Evolutionary conservation across 2,329 filamentous ascomycete species (phyloP).

Genomic region (Cytospora leucostoma): DNA sequence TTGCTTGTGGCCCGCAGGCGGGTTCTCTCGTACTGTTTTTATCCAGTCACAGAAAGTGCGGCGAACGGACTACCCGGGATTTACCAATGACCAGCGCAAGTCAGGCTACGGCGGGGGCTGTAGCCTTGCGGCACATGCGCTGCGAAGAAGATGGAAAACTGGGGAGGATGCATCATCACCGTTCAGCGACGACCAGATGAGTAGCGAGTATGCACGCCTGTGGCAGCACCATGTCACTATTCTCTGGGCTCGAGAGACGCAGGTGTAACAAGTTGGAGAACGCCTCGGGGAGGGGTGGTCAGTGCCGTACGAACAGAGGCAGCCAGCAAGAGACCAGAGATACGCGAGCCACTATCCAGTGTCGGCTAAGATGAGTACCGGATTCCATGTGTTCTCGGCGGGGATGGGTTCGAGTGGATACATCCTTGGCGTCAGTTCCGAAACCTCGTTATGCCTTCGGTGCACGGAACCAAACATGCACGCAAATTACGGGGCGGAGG

Average conservation of each 20-base stretch:
- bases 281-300: neutral
- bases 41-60: neutral
- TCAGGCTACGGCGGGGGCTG: neutral
- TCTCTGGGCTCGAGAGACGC: neutral
- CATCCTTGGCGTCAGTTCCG: neutral
- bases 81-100: neutral
- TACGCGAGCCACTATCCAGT: neutral
- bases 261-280: neutral
- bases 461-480: slow-evolving; percentile 2
- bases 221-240: neutral
- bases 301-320: neutral
- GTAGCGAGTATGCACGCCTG: neutral
- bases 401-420: neutral
- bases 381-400: neutral
- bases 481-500: neutral
- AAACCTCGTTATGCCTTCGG: neutral
- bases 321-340: neutral
- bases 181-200: neutral
- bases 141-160: neutral
- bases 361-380: neutral
- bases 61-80: neutral
- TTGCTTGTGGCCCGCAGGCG: slow-evolving; percentile 7
- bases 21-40: neutral
- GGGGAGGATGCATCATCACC: neutral
- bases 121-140: neutral